Conservation (phyloP, 2,329 filamentous ascomycete genomes). For the Aphanoascus verrucosus region DNA sequence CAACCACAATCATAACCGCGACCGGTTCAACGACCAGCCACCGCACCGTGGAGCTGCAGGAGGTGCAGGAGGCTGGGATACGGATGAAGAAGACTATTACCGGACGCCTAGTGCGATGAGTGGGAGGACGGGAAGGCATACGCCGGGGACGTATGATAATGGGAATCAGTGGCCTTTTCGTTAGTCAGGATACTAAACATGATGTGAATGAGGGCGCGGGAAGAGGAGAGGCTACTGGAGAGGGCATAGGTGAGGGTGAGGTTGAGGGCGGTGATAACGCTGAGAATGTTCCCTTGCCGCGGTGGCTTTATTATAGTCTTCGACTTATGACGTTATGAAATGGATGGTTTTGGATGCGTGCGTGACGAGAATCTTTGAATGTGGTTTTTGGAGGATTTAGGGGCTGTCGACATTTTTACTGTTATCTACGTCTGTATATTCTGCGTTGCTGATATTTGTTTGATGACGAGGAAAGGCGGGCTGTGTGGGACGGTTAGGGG, state of each 20-base stretch:
- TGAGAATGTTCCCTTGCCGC: background rate
- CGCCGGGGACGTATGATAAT: background rate
- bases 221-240: too few species aligned
- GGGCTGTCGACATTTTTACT: too few species aligned
- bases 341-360: too few species aligned
- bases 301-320: background rate
- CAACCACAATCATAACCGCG: too few species aligned
- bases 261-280: background rate
- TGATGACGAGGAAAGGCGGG: too few species aligned
- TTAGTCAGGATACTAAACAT: background rate
- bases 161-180: conserved; percentile 2
- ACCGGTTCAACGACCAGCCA: conserved; percentile 20
- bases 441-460: too few species aligned
- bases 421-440: too few species aligned
- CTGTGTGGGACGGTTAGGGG: too few species aligned
- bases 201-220: background rate
- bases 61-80: conserved; percentile 23
- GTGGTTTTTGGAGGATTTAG: too few species aligned
- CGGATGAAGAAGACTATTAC: conserved; percentile 32
- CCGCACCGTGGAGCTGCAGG: conserved; percentile 20
- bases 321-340: background rate
- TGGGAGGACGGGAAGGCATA: conserved; percentile 12
- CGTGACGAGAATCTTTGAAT: background rate
- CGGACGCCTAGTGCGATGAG: conserved; percentile 19
- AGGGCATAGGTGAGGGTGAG: too few species aligned